Percentiles rank a stretch among this genome's conserved stretches.
Evolutionary conservation across 192 early-diverging fungal genomes (phyloP).

Genomic region (Linderina pennispora): DNA sequence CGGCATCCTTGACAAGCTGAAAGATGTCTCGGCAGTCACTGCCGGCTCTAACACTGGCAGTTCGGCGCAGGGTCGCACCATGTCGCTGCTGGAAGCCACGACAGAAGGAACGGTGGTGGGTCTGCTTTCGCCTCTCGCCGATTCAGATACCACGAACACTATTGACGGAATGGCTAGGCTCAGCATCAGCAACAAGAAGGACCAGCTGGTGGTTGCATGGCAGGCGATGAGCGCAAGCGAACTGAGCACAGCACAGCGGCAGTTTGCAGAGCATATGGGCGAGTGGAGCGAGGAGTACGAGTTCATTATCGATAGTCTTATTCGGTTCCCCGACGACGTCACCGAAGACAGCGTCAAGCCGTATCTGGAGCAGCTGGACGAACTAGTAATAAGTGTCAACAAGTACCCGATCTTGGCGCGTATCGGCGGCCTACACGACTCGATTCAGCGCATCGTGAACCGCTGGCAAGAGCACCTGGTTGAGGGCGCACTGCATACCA

Average conservation of each 20-base stretch:
- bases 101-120: conserved; percentile 42
- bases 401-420: conserved; percentile 28
- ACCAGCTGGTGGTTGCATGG: conserved; percentile 29
- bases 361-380: conserved; percentile 28
- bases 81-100: conserved; percentile 39
- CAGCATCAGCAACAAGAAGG: conserved; percentile 1
- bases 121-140: conserved; percentile 28
- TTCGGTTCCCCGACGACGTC: conserved; percentile 30
- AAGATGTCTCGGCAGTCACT: background rate
- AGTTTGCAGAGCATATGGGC: conserved; percentile 11
- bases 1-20: conserved; percentile 21
- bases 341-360: conserved; percentile 5
- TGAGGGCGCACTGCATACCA: conserved; percentile 18
- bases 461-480: conserved; percentile 35
- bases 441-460: conserved; percentile 15
- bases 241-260: conserved; percentile 19
- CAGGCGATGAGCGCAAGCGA: conserved; percentile 31
- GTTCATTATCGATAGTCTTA: conserved; percentile 31
- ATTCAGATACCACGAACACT: background rate
- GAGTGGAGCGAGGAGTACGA: conserved; percentile 42
- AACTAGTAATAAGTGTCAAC: conserved; percentile 9
- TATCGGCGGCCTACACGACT: conserved; percentile 31
- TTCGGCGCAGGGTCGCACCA: conserved; percentile 12
- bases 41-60: background rate
- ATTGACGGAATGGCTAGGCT: background rate